phyloP scores from a whole-genome alignment of 441 rosid genomes.

The Dalechampia spathulata region DNA sequence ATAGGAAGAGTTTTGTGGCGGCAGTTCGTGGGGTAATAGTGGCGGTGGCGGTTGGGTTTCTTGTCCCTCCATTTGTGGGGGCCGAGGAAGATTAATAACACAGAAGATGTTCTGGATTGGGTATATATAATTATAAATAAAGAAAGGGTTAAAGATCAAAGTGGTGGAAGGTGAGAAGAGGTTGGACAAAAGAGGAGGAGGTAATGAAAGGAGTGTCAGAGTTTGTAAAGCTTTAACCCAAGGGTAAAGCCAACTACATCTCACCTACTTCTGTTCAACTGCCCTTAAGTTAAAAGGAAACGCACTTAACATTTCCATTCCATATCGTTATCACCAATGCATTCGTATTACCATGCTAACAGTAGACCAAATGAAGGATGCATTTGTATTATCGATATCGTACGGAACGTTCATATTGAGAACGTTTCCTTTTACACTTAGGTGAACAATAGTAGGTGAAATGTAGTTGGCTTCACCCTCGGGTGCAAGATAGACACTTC shows the following conservation, averaged over 20 bases:
- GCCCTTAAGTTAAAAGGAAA: slow-evolving; percentile 28
- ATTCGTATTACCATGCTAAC: not conserved
- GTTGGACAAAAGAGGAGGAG: slow-evolving; percentile 50
- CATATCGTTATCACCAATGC: slow-evolving; percentile 39
- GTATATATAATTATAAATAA: no score
- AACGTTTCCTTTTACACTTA: no score
- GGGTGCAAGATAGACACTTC: no score
- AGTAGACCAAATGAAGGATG: no score
- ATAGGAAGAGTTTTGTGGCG: slow-evolving; percentile 22
- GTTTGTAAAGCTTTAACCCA: slow-evolving; percentile 24
- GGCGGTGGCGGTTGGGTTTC: slow-evolving; percentile 17
- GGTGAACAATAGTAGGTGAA: no score
- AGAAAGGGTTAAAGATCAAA: slow-evolving; percentile 15
- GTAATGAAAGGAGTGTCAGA: no score
- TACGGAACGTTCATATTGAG: no score
- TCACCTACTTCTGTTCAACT: slow-evolving; percentile 70
- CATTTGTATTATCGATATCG: no score
- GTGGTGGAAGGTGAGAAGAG: slow-evolving; percentile 33
- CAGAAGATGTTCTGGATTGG: slow-evolving; percentile 14
- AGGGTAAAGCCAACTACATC: slow-evolving; percentile 46
- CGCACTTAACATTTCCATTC: slow-evolving; percentile 22
- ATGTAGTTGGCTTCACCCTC: no score
- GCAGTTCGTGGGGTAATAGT: slow-evolving; percentile 1
- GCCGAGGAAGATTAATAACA: slow-evolving; percentile 5
- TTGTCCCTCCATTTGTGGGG: slow-evolving; percentile 38